Conservation (phyloP, 129 eudicot species). For the Tagetes patula region DNA sequence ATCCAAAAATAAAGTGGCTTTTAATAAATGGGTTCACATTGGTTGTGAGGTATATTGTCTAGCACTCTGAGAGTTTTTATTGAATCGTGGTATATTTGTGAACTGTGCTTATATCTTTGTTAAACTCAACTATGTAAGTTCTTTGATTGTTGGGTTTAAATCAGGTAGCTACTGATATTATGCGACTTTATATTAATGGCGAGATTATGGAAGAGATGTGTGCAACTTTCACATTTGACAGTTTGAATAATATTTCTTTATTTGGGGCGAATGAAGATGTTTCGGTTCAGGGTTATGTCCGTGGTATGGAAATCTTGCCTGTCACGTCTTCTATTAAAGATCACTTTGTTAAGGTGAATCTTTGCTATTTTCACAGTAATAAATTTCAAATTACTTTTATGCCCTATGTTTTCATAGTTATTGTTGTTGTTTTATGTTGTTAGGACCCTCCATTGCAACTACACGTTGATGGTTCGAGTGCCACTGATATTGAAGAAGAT, state of each 20-base stretch:
- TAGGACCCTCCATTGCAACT: slow-evolving; percentile 79
- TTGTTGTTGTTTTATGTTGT: slow-evolving; percentile 12
- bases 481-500: slow-evolving; percentile 67
- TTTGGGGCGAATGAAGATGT: slow-evolving; percentile 43
- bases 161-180: slow-evolving; percentile 55
- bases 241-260: slow-evolving; percentile 40
- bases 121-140: background rate
- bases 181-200: slow-evolving; percentile 60
- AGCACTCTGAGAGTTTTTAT: slow-evolving; percentile 1
- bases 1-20: slow-evolving; percentile 45
- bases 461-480: slow-evolving; percentile 59
- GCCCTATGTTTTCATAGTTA: slow-evolving; percentile 19
- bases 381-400: background rate
- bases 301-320: slow-evolving; percentile 52
- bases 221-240: slow-evolving; percentile 36
- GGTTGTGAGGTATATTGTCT: slow-evolving; percentile 71
- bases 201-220: slow-evolving; percentile 57
- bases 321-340: slow-evolving; percentile 40
- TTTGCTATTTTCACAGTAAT: background rate
- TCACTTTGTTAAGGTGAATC: slow-evolving; percentile 55
- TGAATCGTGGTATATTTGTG: background rate
- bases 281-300: slow-evolving; percentile 49
- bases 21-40: slow-evolving; percentile 76
- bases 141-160: slow-evolving; percentile 22
- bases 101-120: slow-evolving; percentile 6